These are phyloP conservation scores for Triadica sebifera DNA, from an alignment of 345 rosid species.

Conservation along the genomic window DNA sequence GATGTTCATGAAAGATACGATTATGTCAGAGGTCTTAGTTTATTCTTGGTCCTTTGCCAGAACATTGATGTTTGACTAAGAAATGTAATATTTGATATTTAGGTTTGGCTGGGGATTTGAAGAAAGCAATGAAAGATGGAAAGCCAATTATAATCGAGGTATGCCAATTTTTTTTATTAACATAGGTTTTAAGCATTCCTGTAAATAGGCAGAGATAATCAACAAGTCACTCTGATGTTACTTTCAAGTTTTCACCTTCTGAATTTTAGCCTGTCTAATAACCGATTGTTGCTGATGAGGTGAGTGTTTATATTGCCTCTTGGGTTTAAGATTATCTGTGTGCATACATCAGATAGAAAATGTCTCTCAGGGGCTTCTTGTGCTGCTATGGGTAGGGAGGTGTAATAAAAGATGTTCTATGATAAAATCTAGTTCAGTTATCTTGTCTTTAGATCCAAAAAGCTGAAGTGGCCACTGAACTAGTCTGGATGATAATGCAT, in stretches of 20 bases:
- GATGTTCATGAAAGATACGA: neutral
- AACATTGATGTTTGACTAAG: constrained; percentile 1
- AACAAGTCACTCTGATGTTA: neutral
- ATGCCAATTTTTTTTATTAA: constrained; percentile 10
- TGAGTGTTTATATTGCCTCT: neutral
- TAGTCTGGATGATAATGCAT: neutral
- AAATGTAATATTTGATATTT: constrained; percentile 25
- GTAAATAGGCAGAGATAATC: neutral
- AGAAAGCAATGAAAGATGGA: constrained; percentile 99
- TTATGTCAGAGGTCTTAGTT: neutral
- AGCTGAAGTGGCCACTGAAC: neutral
- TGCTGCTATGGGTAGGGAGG: neutral
- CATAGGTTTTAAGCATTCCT: neutral
- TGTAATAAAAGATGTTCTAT: neutral
- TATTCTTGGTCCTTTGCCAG: constrained; percentile 7
- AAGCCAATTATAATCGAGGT: constrained; percentile 98
- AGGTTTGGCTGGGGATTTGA: constrained; percentile 98
- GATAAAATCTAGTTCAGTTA: neutral
- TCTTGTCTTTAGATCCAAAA: neutral
- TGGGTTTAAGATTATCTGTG: neutral
- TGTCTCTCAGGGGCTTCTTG: neutral
- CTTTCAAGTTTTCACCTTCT: neutral
- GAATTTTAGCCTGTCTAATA: neutral
- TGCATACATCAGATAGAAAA: neutral
- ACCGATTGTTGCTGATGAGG: neutral